Evolutionary conservation across 768 basidiomycete genomes (phyloP), one percentile per base, ranked within the genome.

Genomic region (Collybiopsis luxurians): DNA sequence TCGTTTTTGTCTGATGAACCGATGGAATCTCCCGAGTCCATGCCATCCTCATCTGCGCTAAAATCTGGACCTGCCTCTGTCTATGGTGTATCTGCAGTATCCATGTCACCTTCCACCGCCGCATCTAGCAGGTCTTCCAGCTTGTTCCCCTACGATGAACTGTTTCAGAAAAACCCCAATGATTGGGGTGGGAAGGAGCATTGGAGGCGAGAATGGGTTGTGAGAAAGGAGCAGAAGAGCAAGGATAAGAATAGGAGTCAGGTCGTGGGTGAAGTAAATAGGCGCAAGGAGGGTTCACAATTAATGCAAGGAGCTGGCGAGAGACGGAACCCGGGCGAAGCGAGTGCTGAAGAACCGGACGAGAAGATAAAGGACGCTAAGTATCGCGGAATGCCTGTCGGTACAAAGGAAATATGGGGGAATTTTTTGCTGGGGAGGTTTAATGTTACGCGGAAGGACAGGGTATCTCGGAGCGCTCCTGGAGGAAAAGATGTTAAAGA

Each of bases 401-500:
- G 54, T 10, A 26, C 26, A 31, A 31, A 48, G 11, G 54, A 55
- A 36, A 34, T 47, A 13, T 55, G 54, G 54, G 45, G 26, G 23
- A 55, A 55, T 38, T 55, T 34, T 39, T 38, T 45, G 23, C 44
- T 55, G 15, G 54, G 54, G 11, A 30, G 27, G 28, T 55, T 55
- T 36, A 26, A 4, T 38, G 45, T 55, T 21, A 12, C 24, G 19
- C 46, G 54, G 36, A 44, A 55, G 11, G 54, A 55, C 19, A 21
- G 31, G 9, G 15, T 10, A 36, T 11, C 43, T 12, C 9, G 19
- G 21, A 34, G 9, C 9, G n/a, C 6, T 19, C 6, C n/a, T 6
- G n/a, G 6, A n/a, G 42, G 42, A 7, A 24, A n/a, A n/a, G 24
- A 44, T n/a, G 42, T 5, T 6, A 24, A 17, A 6, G 42, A 9